phyloP scores from a whole-genome alignment of 192 early-diverging fungal species.

The Backusella westeae region DNA sequence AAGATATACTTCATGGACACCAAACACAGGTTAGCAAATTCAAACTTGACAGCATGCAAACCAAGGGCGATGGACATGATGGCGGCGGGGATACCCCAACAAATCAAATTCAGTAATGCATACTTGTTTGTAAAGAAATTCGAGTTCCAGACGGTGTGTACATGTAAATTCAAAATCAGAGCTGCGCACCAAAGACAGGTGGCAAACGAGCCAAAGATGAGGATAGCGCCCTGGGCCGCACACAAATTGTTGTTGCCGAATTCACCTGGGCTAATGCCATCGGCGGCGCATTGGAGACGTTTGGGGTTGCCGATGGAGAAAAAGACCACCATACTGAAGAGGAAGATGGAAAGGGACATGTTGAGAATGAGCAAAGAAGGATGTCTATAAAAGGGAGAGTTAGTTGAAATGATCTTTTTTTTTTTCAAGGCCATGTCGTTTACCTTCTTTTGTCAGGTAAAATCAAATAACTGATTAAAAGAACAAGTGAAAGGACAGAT shows the following conservation, averaged over 20 bases:
- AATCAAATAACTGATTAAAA: slow-evolving; percentile 46
- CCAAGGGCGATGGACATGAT: slow-evolving; percentile 39
- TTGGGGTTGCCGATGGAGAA: slow-evolving; percentile 44
- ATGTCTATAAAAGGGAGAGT: slow-evolving; percentile 19
- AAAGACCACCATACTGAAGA: slow-evolving; percentile 45
- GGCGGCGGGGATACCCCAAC: slow-evolving; percentile 50
- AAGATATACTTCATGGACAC: slow-evolving; percentile 39
- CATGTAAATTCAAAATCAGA: slow-evolving; percentile 48
- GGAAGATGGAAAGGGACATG: slow-evolving; percentile 44
- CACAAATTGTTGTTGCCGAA: slow-evolving; percentile 48
- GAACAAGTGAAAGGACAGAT: slow-evolving; percentile 32
- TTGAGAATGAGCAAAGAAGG: slow-evolving; percentile 50
- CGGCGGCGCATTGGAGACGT: slow-evolving; percentile 41
- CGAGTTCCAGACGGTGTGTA: slow-evolving; percentile 59
- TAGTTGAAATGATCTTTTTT: not conserved
- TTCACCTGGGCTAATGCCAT: slow-evolving; percentile 32
- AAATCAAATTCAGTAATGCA: slow-evolving; percentile 37
- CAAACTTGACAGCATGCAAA: slow-evolving; percentile 42
- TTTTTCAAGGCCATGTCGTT: not conserved
- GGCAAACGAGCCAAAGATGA: slow-evolving; percentile 46
- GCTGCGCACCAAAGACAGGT: slow-evolving; percentile 44
- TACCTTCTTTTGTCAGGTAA: slow-evolving; percentile 49
- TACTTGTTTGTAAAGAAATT: slow-evolving; percentile 46
- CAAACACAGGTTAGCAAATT: slow-evolving; percentile 51
- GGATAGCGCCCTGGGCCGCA: slow-evolving; percentile 47